Conservation (phyloP, 1,284 basidiomycete genomes). For the Schizophyllum commune region DNA sequence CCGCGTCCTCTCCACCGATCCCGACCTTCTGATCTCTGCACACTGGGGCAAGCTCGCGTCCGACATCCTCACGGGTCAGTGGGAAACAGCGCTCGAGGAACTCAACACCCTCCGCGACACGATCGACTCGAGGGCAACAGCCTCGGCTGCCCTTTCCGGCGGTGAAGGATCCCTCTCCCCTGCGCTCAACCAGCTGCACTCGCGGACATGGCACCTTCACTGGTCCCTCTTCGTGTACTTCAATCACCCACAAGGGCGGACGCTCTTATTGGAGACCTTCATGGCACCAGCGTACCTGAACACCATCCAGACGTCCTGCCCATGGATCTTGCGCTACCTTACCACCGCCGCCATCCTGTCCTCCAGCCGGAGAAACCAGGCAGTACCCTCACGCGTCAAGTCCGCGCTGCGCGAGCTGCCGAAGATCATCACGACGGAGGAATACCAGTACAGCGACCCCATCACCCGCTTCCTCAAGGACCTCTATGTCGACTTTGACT, state of each 20-base stretch:
- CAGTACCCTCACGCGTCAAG: slow-evolving; percentile 53
- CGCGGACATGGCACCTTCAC: slow-evolving; percentile 95
- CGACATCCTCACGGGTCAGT: slow-evolving; percentile 91
- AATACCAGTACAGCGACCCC: slow-evolving; percentile 93
- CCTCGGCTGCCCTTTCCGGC: slow-evolving; percentile 38
- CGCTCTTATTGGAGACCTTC: slow-evolving; percentile 95
- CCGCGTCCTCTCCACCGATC: slow-evolving; percentile 92
- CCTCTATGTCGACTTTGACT: slow-evolving; percentile 80
- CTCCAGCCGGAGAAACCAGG: slow-evolving; percentile 49
- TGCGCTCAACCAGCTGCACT: slow-evolving; percentile 80
- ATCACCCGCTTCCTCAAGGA: slow-evolving; percentile 91
- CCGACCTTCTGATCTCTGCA: slow-evolving; percentile 86
- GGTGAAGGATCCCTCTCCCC: slow-evolving; percentile 15
- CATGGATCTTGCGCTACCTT: slow-evolving; percentile 95
- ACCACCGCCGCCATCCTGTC: slow-evolving; percentile 90
- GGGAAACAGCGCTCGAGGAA: slow-evolving; percentile 91
- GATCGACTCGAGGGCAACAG: slow-evolving; percentile 72
- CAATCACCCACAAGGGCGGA: slow-evolving; percentile 89
- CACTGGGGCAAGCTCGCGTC: slow-evolving; percentile 98
- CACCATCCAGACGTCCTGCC: slow-evolving; percentile 94
- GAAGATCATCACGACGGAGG: slow-evolving; percentile 86
- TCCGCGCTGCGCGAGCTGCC: slow-evolving; percentile 85
- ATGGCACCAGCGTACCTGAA: slow-evolving; percentile 94
- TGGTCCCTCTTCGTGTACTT: slow-evolving; percentile 99
- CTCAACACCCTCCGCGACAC: slow-evolving; percentile 89